Evolutionary conservation across 345 rosid species (phyloP).

Genomic region (Syzygium grande): DNA sequence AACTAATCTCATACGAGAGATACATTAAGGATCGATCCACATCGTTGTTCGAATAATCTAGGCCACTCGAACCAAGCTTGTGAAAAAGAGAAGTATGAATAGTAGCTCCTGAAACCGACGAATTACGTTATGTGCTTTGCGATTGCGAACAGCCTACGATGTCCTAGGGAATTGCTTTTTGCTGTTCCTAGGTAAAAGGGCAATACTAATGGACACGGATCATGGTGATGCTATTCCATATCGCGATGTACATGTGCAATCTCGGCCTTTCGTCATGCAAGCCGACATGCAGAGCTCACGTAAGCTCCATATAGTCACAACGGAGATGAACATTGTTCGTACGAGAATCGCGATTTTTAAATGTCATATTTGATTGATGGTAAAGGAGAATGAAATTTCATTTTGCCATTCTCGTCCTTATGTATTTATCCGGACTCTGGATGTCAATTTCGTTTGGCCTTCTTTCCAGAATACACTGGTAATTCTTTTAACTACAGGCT

Average conservation of each 20-base stretch:
- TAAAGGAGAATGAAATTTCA: not conserved
- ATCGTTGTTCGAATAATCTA: not conserved
- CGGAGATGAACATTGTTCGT: not conserved
- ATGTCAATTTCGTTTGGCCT: not conserved
- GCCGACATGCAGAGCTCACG: rapidly evolving
- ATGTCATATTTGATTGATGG: not conserved
- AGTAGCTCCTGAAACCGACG: not conserved
- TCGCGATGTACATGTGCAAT: not conserved
- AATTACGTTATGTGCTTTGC: rapidly evolving
- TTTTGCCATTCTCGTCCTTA: not conserved
- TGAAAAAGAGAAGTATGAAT: rapidly evolving
- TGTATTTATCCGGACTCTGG: not conserved
- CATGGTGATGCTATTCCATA: not conserved
- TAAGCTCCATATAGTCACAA: not conserved
- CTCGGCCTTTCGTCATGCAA: not conserved
- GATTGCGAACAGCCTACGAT: not conserved
- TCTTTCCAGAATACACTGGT: not conserved
- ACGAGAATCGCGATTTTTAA: not conserved
- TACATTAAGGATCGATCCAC: not conserved
- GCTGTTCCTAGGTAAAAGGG: not conserved
- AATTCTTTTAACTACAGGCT: not conserved
- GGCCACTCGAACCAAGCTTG: rapidly evolving
- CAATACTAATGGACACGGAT: rapidly evolving
- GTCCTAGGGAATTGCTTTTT: not conserved
- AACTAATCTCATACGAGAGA: not conserved